Base-by-base conservation (phyloP, 2,329 filamentous ascomycete species). In the Phialemoniopsis sp. region DNA sequence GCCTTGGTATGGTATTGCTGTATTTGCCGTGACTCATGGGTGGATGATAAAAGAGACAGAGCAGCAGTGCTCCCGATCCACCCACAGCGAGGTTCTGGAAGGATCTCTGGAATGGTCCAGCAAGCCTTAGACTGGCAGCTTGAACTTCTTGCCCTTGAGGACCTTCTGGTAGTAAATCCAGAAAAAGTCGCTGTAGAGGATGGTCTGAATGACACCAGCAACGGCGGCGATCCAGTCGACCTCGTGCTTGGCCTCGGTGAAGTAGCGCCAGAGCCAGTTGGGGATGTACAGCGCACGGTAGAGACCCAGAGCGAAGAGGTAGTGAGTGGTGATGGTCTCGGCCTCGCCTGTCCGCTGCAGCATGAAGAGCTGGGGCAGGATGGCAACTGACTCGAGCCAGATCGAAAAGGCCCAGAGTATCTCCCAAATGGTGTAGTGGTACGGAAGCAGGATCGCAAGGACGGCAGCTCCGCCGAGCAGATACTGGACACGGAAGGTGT, bases 151-250 rank as follows among this genome's bases (percentile, higher is more conserved):
- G 53, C 87, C 87, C 72, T 90, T 88, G 67, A 90, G 70, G 35
- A 91, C 85, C 82, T 96, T 97, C 44, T 85, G 95, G 70, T 96
- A 98, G 72, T 98, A 98, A 57, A 98, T 91, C 76, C 90, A 98
- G 78, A 98, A 98, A 72, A 98, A 98, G 70, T 98, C 93, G 47
- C 89, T 95, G 72, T 98, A 98, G 42, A 98, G 73, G 36, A 98
- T 68, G 1, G 93, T 98, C 73, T 98, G 93, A 48, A 97, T 70
- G 40, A 97, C 76, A 12, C 93, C 93, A 4, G 94, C 93, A 46
- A 93, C 59, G 37, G 96, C 85, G 15, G 90, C 85, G 51, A 96
- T 94, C 48, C 83, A 87, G 60, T 97, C 90, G 52, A 85, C 62
- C 62, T 76, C 85, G 62, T 89, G 84, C 37, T 78, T 71, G 34